phyloP scores from a whole-genome alignment of 768 basidiomycete genomes.

The Mycena indigotica region DNA sequence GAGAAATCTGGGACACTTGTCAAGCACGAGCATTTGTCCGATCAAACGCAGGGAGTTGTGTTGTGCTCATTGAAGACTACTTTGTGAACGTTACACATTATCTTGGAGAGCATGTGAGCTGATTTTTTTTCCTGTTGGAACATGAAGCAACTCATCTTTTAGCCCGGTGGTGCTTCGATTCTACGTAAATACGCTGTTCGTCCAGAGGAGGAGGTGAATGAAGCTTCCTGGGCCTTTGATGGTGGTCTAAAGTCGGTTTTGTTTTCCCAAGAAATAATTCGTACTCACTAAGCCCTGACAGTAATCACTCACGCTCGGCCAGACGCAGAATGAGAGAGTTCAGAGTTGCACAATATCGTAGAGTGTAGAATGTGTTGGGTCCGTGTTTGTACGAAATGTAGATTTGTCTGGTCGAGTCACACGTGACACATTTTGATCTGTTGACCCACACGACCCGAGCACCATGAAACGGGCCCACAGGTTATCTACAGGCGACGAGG shows the following conservation, averaged over 20 bases:
- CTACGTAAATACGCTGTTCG: slow-evolving; percentile 51
- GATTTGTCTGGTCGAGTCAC: not conserved
- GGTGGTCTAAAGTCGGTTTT: slow-evolving; percentile 61
- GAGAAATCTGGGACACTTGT: slow-evolving; percentile 43
- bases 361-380: no score
- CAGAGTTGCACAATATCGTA: slow-evolving; percentile 40
- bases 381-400: no score
- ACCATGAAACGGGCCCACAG: slow-evolving; percentile 41
- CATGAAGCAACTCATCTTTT: slow-evolving; percentile 7
- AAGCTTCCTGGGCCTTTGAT: slow-evolving; percentile 66
- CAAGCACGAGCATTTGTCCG: slow-evolving; percentile 38
- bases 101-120: slow-evolving; percentile 66
- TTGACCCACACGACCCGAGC: not conserved
- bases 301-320: slow-evolving; percentile 68
- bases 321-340: slow-evolving; percentile 49
- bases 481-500: slow-evolving; percentile 34
- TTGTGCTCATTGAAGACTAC: slow-evolving; percentile 62
- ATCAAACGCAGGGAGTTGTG: slow-evolving; percentile 39
- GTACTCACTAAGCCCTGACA: no score
- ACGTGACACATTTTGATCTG: not conserved
- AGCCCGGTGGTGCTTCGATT: slow-evolving; percentile 67
- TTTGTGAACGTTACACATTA: slow-evolving; percentile 65
- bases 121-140: not conserved
- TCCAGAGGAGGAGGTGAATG: slow-evolving; percentile 32
- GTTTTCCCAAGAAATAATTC: no score